Conservation (phyloP, 108 stramenopile species). For the Nitzschia putrida region DNA sequence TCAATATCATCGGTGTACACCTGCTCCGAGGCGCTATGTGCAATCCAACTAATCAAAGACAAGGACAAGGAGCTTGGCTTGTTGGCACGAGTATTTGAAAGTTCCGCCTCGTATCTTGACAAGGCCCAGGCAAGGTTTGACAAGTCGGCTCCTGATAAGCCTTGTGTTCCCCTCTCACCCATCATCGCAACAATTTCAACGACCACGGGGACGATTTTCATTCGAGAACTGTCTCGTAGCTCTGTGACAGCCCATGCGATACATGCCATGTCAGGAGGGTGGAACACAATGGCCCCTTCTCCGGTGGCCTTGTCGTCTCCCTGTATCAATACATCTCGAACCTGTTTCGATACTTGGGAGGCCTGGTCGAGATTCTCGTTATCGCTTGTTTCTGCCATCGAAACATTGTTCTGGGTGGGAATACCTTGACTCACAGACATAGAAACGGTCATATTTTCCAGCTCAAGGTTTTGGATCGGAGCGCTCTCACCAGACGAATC, state of each 20-base stretch:
- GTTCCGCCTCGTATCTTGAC: slow-evolving; percentile 30
- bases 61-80: slow-evolving; percentile 5
- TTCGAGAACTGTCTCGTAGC: slow-evolving; percentile 44
- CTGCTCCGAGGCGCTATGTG: slow-evolving; percentile 20
- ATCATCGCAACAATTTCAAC: slow-evolving; percentile 27
- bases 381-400: neutral
- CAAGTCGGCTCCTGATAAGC: slow-evolving; percentile 38
- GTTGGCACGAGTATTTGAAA: neutral
- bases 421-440: no score
- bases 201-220: slow-evolving; percentile 34
- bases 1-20: slow-evolving; percentile 6
- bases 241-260: slow-evolving; percentile 67
- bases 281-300: slow-evolving; percentile 22
- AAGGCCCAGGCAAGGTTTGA: slow-evolving; percentile 60
- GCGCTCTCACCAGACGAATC: no score
- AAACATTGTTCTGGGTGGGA: no score
- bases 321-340: neutral
- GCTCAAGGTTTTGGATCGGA: no score
- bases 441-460: no score
- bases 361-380: neutral
- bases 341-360: no score
- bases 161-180: slow-evolving; percentile 23
- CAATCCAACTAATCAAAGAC: slow-evolving; percentile 31
- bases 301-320: neutral
- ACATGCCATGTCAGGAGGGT: slow-evolving; percentile 48